A percentile compares a stretch with the other conserved stretches of the same genome.
phyloP scores from a whole-genome alignment of 2,329 filamentous ascomycete species.

The Colletotrichum lindemuthianum region DNA sequence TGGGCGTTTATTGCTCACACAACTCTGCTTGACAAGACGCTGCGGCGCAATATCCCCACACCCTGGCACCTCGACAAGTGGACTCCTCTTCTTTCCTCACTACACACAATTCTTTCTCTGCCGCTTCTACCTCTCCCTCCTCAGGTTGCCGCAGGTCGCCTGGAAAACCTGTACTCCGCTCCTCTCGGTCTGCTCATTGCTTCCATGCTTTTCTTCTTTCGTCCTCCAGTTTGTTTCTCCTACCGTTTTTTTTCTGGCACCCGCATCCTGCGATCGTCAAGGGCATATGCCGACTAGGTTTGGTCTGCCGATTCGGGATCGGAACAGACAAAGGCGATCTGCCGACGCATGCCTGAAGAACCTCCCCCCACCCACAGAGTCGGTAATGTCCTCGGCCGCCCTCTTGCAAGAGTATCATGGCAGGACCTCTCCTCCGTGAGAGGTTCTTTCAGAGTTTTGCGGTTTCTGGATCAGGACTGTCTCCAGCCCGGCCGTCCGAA shows the following conservation, averaged over 20 bases:
- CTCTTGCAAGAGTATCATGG: neutral
- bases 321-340: slow-evolving; percentile 28
- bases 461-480: neutral
- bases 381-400: neutral
- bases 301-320: slow-evolving; percentile 26
- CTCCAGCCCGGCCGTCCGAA: neutral
- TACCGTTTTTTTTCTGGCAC: neutral
- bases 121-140: slow-evolving; percentile 12
- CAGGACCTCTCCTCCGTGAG: neutral
- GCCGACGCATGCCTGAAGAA: slow-evolving; percentile 19
- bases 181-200: neutral
- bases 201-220: neutral
- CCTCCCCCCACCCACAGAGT: neutral
- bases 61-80: slow-evolving; percentile 34
- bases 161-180: no score
- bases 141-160: neutral
- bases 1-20: slow-evolving; percentile 29
- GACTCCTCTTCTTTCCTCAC: slow-evolving; percentile 23
- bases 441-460: neutral
- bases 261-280: slow-evolving; percentile 17
- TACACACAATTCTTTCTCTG: slow-evolving; percentile 33
- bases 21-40: slow-evolving; percentile 12
- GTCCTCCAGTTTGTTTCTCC: slow-evolving; percentile 15
- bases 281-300: slow-evolving; percentile 22
- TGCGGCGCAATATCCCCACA: slow-evolving; percentile 35